Base-by-base conservation (phyloP, 805 yeast species). In the Candida mattraensis region DNA sequence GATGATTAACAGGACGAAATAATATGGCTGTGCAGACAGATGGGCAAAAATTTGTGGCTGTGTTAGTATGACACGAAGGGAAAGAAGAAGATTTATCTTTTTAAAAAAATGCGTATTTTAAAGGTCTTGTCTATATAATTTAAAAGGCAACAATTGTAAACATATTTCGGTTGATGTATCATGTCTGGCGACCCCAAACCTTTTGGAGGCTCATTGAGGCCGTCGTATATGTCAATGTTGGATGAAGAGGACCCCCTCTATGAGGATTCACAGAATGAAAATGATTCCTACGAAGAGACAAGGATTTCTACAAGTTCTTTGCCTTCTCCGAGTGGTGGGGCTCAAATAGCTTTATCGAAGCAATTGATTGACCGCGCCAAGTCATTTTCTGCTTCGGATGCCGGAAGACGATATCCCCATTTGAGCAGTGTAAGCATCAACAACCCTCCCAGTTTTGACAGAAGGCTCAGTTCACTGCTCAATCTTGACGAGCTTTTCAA, bases 401-500 rank as follows among this genome's bases (percentile, higher is more conserved):
- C 25, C 32, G 12, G 27, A 18, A 6, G 16, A 13, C 33, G 16
- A 5, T 18, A 11, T 7, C 13, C 8, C 14, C 37, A 28, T 7
- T 10, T 33, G 9, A 23, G 30, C 28, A 17, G 48, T n/a, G 17
- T 48, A 1, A 48, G 52, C 24, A 36, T 54, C 15, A 44, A 42
- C 18, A 48, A 52, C 22, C 57, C 54, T 2, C 14, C 33, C 2
- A 40, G 33, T 15, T 26, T 33, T 7, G 53, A 53, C 18, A 44
- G 56, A 21, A 40, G 61, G 24, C 22, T 52, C 12, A 55, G 61
- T 28, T 46, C 53, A 1, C 39, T 48, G 9, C 35, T 48, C 14
- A 43, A 41, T 23, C 18, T 44, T 5, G 46, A 48, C 20, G 45
- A 45, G 18, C 33, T 59, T 8, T 41, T 31, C 12, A 32, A 37